A percentile compares a stretch with the other conserved stretches of the same genome.
Evolutionary conservation across 2,329 filamentous ascomycete species (phyloP).

Genomic region (Alternaria solani): DNA sequence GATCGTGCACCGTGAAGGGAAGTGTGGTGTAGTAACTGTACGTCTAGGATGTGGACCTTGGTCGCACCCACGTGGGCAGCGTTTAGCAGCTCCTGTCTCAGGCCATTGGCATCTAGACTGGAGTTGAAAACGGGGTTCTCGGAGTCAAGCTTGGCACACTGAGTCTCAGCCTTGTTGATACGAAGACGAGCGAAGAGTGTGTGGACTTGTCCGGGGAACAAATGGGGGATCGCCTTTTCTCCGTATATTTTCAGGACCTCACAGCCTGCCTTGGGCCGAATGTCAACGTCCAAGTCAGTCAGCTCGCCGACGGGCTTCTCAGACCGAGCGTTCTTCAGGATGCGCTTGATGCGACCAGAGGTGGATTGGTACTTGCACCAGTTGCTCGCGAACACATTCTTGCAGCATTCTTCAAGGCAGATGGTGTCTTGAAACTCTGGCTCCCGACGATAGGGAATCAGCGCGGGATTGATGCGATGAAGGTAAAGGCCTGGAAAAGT

Average conservation of each 20-base stretch:
- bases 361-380: conserved; percentile 35
- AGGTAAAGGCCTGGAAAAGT: conserved; percentile 31
- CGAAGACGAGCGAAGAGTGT: conserved; percentile 34
- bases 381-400: conserved; percentile 38
- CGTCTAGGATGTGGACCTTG: conserved; percentile 35
- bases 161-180: conserved; percentile 24
- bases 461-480: conserved; percentile 40
- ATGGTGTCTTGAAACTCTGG: conserved; percentile 19
- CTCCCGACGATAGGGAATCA: conserved; percentile 30
- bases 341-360: conserved; percentile 31
- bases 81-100: conserved; percentile 33
- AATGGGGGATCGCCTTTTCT: conserved; percentile 20
- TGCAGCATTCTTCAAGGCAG: conserved; percentile 34
- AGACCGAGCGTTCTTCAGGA: conserved; percentile 38
- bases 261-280: conserved; percentile 36
- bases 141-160: conserved; percentile 25
- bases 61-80: conserved; percentile 25
- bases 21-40: conserved; percentile 35
- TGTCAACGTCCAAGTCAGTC: conserved; percentile 29
- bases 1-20: conserved; percentile 25
- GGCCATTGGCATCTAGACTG: conserved; percentile 28
- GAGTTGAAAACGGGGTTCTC: conserved; percentile 34
- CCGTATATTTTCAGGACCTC: conserved; percentile 32
- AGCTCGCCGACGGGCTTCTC: conserved; percentile 32
- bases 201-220: conserved; percentile 41